Evolutionary conservation across 2,329 filamentous ascomycete species (phyloP).

Genomic region (Nannizziopsis barbatae): DNA sequence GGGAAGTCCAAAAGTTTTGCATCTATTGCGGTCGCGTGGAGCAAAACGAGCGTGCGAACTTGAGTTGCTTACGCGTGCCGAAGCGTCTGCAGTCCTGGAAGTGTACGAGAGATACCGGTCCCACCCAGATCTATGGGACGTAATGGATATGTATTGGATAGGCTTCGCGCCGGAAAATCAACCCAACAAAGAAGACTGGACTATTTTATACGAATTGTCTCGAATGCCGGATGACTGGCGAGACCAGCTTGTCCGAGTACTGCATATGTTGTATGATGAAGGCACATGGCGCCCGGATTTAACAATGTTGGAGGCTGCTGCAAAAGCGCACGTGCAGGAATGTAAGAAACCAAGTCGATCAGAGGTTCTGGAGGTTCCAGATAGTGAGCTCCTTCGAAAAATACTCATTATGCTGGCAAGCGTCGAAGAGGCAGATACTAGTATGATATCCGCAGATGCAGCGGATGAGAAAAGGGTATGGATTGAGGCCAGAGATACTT

Average conservation of each 20-base stretch:
- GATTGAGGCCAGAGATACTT: slow-evolving; percentile 11
- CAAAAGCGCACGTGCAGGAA: neutral
- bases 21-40: slow-evolving; percentile 15
- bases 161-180: slow-evolving; percentile 18
- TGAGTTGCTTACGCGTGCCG: neutral
- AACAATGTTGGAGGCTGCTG: slow-evolving; percentile 7
- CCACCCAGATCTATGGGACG: slow-evolving; percentile 18
- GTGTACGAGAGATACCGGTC: slow-evolving; percentile 5
- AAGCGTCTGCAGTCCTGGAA: slow-evolving; percentile 3
- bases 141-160: slow-evolving; percentile 14
- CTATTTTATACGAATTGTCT: slow-evolving; percentile 16
- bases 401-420: slow-evolving; percentile 2
- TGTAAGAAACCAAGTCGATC: neutral
- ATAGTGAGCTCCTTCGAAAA: slow-evolving; percentile 2
- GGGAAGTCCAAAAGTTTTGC: slow-evolving; percentile 15
- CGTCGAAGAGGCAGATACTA: neutral
- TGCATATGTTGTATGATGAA: slow-evolving; percentile 6
- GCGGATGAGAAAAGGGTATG: slow-evolving; percentile 1
- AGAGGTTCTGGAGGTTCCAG: neutral
- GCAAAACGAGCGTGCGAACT: slow-evolving; percentile 18
- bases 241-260: slow-evolving; percentile 2
- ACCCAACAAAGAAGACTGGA: slow-evolving; percentile 17
- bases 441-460: neutral
- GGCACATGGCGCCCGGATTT: slow-evolving; percentile 12
- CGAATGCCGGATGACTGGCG: slow-evolving; percentile 9